These are phyloP conservation scores for Odontarrhena argentea DNA, from an alignment of 345 rosid species.

Conservation along the genomic window DNA sequence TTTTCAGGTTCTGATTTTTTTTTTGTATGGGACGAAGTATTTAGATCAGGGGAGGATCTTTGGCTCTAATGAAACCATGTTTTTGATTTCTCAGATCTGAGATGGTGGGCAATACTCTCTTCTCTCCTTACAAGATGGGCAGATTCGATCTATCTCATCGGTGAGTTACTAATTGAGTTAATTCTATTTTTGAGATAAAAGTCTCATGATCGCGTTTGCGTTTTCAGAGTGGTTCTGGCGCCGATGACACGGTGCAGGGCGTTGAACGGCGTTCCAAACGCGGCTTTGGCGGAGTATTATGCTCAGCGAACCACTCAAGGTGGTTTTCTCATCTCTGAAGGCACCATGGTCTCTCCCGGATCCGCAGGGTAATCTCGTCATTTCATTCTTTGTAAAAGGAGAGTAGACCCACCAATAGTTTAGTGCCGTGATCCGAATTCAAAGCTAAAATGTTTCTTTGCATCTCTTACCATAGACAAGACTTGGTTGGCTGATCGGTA, in stretches of 20 bases:
- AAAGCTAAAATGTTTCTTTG: not conserved
- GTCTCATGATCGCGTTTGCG: slow-evolving; percentile 3
- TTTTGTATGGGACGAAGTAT: too few relatives aligned
- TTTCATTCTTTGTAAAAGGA: not conserved
- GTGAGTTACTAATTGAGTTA: slow-evolving; percentile 34
- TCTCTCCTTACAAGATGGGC: slow-evolving; percentile 76
- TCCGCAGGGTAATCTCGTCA: slow-evolving; percentile 64
- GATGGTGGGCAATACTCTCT: slow-evolving; percentile 41
- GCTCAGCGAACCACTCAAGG: slow-evolving; percentile 80
- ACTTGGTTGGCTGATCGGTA: not conserved
- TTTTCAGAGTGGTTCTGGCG: slow-evolving; percentile 78
- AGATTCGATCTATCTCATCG: slow-evolving; percentile 81
- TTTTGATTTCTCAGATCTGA: not conserved
- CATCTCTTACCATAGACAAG: not conserved
- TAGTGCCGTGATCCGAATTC: not conserved
- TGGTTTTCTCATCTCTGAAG: slow-evolving; percentile 83
- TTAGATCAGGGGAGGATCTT: too few relatives aligned
- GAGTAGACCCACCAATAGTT: slow-evolving; percentile 18
- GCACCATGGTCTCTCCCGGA: slow-evolving; percentile 64
- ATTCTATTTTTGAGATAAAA: not conserved
- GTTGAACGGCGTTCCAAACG: slow-evolving; percentile 61
- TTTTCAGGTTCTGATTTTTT: too few relatives aligned
- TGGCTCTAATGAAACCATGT: too few relatives aligned
- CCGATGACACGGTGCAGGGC: slow-evolving; percentile 96
- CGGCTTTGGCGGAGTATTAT: slow-evolving; percentile 74